phyloP scores from a whole-genome alignment of 73 alveolate genomes.

The Paramecium sonneborni region DNA sequence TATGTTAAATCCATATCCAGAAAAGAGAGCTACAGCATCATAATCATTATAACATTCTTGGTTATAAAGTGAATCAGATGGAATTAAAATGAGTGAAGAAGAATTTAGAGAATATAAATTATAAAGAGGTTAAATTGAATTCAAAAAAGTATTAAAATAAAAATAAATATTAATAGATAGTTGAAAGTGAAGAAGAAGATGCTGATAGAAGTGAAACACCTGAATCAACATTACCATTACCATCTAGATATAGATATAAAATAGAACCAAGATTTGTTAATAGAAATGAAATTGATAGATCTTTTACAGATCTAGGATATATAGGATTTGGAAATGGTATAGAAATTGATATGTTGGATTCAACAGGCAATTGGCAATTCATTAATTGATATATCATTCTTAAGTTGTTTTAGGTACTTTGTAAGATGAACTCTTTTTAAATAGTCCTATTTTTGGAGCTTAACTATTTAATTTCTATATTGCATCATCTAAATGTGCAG shows the following conservation, averaged over 20 bases:
- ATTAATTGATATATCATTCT: background rate
- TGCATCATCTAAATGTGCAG: background rate
- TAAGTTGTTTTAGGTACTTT: background rate
- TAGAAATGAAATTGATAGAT: slow-evolving; percentile 9
- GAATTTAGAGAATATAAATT: background rate
- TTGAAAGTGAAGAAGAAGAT: background rate
- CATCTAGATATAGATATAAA: background rate
- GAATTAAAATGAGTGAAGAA: background rate
- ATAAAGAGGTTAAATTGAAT: background rate
- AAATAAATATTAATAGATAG: background rate
- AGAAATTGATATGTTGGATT: background rate
- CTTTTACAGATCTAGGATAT: slow-evolving; percentile 27
- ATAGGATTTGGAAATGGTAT: slow-evolving; percentile 30
- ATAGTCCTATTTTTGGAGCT: background rate
- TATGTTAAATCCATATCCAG: slow-evolving; percentile 57
- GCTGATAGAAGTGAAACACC: background rate
- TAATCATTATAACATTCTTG: slow-evolving; percentile 17
- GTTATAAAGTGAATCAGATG: background rate
- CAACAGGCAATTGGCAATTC: slow-evolving; percentile 29
- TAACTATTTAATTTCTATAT: background rate
- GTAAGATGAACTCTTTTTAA: background rate
- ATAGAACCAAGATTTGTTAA: background rate
- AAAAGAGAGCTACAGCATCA: slow-evolving; percentile 59
- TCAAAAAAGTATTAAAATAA: background rate
- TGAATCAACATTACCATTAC: background rate